Evolutionary conservation across 345 rosid genomes (phyloP).

Genomic region (Nephelium lappaceum): DNA sequence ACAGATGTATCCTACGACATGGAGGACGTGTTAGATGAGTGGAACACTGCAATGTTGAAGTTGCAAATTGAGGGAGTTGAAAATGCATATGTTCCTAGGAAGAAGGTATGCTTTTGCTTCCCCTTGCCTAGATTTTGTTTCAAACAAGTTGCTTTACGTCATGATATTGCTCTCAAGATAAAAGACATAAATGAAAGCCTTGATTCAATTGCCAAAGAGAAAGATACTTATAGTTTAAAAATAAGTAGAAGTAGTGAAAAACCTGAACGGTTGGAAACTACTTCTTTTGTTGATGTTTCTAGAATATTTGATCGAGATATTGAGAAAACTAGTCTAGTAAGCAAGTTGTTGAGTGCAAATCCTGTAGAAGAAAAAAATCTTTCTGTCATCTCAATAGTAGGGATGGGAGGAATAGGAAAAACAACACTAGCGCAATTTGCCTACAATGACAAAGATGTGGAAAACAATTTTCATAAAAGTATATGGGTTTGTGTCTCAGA

Average conservation of each 20-base stretch:
- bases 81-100: not conserved
- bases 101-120: slow-evolving; percentile 4
- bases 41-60: not conserved
- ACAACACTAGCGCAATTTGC: not conserved
- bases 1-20: slow-evolving; percentile 10
- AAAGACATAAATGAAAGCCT: not conserved
- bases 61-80: not conserved
- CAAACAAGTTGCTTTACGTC: not conserved
- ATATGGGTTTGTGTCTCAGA: not conserved
- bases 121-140: not conserved
- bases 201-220: too few species aligned
- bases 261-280: not conserved
- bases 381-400: not conserved
- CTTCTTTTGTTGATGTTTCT: not conserved
- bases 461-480: not conserved
- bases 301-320: not conserved
- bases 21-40: not conserved
- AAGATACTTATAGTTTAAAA: not conserved
- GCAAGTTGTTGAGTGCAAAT: not conserved
- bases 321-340: too few species aligned
- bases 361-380: not conserved
- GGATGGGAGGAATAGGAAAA: not conserved
- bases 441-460: not conserved
- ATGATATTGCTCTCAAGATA: not conserved
- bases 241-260: not conserved